A percentile compares a stretch with the other conserved stretches of the same genome.
phyloP scores from a whole-genome alignment of 2,329 filamentous ascomycete species.

The Cladosporium phlei region DNA sequence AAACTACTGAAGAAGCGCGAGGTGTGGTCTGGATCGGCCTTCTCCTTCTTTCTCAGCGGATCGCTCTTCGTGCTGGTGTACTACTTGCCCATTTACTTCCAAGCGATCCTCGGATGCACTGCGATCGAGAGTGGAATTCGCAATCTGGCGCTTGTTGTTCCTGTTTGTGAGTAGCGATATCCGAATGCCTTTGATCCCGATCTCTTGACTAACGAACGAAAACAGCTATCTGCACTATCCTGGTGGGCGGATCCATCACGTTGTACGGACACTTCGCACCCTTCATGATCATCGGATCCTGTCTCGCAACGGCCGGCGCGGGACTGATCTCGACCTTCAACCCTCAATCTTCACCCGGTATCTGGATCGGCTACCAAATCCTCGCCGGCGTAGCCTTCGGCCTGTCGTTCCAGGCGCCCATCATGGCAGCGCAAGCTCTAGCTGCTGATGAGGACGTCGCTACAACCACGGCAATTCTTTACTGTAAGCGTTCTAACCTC shows the following conservation, averaged over 20 bases:
- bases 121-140: conserved; percentile 49
- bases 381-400: conserved; percentile 43
- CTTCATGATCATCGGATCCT: conserved; percentile 37
- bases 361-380: conserved; percentile 48
- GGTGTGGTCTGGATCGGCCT: conserved; percentile 29
- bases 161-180: conserved; percentile 24
- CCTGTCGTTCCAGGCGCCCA: conserved; percentile 37
- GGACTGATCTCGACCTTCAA: conserved; percentile 43
- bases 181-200: no score
- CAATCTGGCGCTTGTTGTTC: conserved; percentile 43
- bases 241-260: conserved; percentile 34
- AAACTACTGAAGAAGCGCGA: conserved; percentile 7
- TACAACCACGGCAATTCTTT: conserved; percentile 37
- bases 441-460: conserved; percentile 36
- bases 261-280: conserved; percentile 44
- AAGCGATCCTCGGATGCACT: conserved; percentile 66
- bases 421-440: conserved; percentile 38
- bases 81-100: conserved; percentile 78
- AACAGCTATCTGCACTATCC: conserved; percentile 26
- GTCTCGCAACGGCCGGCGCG: conserved; percentile 31
- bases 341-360: conserved; percentile 31
- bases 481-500: no score
- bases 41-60: conserved; percentile 14
- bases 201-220: background rate
- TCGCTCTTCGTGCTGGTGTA: conserved; percentile 52